Base-by-base conservation (phyloP, 2,329 filamentous ascomycete genomes). In the Magnaporthiopsis rhizophila region DNA sequence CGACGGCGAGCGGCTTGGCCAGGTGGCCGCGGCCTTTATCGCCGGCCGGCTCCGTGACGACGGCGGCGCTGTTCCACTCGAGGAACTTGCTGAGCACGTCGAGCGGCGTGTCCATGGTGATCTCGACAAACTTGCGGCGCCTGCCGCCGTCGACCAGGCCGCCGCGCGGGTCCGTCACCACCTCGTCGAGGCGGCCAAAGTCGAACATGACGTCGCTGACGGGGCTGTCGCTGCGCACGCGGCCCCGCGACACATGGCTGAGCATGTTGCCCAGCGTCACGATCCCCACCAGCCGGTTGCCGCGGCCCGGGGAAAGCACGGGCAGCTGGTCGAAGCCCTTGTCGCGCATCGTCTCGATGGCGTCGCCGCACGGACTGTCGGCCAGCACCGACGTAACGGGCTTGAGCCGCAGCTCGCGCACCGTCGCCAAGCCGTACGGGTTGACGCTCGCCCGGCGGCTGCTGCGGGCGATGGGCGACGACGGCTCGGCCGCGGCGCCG, bases 321-420 rank as follows among this genome's bases (percentile, higher is more conserved):
- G 95, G 95, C 58, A 99, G 89, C 78, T 99, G 96, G 74, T 99
- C 96, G 75, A 97, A 99, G 67, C 92, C 92, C 80, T 95, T 96
- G 73, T 99, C 95, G 69, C 94, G 91, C 95, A 99, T 98, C 67
- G 91, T 93, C 80, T 99, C 95, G 69, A 98, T 92, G 63, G 96
- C 95, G 69, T 94, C 90, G 67, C 90, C 85, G 78, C 93, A 96
- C 3, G 86, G 77, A 38, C 88, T 88, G 63, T 83, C 83, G 34
- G 88, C 83, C 30, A 87, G 80, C 64, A 99, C 85, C 11, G 93
- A 96, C 32, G 92, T 96, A 65, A 99, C 90, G 50, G 95, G 95
- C 80, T 97, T 99, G 65, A 99, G 83, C 66, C 94, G 88, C 21
- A 99, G 87, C 38, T 89, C 86, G 57, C 87, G 85, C 71, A 99